Evolutionary conservation across 192 early-diverging fungal genomes (phyloP), one percentile per base, ranked within the genome.

Genomic region (Powellomyces hirtus): DNA sequence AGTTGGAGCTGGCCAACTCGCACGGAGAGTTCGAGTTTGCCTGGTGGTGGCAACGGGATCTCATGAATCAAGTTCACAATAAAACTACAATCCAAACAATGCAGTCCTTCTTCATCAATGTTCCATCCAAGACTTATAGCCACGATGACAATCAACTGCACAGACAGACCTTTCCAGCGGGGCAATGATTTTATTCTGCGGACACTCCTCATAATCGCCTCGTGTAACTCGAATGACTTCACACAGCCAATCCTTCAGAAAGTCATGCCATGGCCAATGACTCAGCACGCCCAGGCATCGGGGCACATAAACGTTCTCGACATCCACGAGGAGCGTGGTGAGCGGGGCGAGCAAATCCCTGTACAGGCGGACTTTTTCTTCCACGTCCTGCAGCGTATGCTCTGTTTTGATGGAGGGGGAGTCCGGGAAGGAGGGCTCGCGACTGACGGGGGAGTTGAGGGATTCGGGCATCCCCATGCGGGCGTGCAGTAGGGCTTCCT

Each of bases 161-260:
- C n/a, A 18, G 68, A 37, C 57, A 34, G 55, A 88, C 88, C 87
- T 86, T 70, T 89, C 88, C 16, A 89, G 56, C 2, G 79, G 81
- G 27, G 74, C 67, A 50, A 74, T 62, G 16, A 36, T 26, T 36
- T 50, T 40, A 62, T 24, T 50, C n/a, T 66, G 30, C 67, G 30
- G 38, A 34, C 62, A 61, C 34, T 73, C 79, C 37, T 80, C 75
- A 4, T 88, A 77, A 11, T 83, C 86, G 29, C 84, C 83, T 6
- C 82, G 60, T 24, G 77, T 75, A 1, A 86, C 77, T 7, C 79
- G 50, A 16, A 87, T 49, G n/a, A 92, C 75, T 24, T 77, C 79
- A 44, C 84, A 77, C 13, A 92, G 67, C 91, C 91, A 93, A 65
- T 93, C 91, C 38, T 86, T 79, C 38, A 91, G 74, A 20, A 93